Evolutionary conservation across 2,329 filamentous ascomycete species (phyloP).

Genomic region (Aspergillus fumigatus): DNA sequence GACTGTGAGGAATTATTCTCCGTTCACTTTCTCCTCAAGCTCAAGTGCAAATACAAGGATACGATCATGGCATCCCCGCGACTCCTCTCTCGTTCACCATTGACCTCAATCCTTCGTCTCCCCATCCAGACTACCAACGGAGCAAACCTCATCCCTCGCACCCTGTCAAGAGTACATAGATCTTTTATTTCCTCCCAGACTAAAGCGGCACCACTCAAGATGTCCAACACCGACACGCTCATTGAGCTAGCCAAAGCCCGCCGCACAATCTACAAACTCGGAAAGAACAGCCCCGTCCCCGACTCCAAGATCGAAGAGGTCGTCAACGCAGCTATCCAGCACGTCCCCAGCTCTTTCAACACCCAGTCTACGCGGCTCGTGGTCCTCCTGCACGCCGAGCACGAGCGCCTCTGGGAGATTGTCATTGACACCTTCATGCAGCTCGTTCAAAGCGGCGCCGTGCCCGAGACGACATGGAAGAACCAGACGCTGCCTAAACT

Average conservation of each 20-base stretch:
- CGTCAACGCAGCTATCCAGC: conserved; percentile 51
- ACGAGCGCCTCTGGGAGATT: conserved; percentile 83
- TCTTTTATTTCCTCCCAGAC: conserved; percentile 13
- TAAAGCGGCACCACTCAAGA: conserved; percentile 3
- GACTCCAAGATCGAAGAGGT: conserved; percentile 35
- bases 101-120: background rate
- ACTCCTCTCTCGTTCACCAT: background rate
- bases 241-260: conserved; percentile 30
- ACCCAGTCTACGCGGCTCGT: conserved; percentile 75
- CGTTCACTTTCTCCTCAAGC: background rate
- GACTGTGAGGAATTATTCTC: background rate
- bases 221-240: conserved; percentile 17
- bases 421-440: conserved; percentile 60
- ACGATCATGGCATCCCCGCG: background rate
- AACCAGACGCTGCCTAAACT: conserved; percentile 43
- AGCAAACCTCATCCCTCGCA: conserved; percentile 28
- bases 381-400: conserved; percentile 74
- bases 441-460: conserved; percentile 56
- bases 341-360: conserved; percentile 83
- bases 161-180: background rate
- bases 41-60: background rate
- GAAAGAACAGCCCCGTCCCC: conserved; percentile 29
- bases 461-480: conserved; percentile 54
- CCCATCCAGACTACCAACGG: background rate
- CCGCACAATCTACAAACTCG: conserved; percentile 35